Base-by-base conservation (phyloP, 2,329 filamentous ascomycete species). In the Zasmidium citrigriseum region DNA sequence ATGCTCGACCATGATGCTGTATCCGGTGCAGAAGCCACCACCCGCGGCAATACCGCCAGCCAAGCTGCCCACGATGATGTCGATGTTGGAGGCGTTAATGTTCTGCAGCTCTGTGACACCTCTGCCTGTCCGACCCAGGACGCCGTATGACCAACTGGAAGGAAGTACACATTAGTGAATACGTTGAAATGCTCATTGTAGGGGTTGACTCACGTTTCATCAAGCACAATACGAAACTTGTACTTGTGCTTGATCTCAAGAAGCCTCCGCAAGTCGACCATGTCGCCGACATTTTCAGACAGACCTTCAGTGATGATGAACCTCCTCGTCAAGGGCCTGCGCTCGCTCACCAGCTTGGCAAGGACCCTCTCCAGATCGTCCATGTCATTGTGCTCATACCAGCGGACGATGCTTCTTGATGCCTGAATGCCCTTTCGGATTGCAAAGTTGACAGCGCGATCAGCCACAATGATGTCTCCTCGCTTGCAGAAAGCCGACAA, bases 401-500 rank as follows among this genome's bases (percentile, higher is more conserved):
- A 99, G 59, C 87, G 84, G 63, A 99, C 90, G 57, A 85, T 93
- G 77, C 92, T 96, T 60, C 95, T 84, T 24, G 90, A 95, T 56
- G 96, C 91, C 78, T 98, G 91, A 11, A 99, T 84, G 34, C 95
- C 95, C 76, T 96, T 96, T 55, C 93, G 89, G 67, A 97, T 93
- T 10, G 93, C 87, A 78, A 90, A 97, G 74, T 96, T 98, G 73
- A 93, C 89, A 29, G 91, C 91, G 64, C 89, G 89, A 77, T 99
- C 95, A 44, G 92, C 95, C 54, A 99, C 91, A 68, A 99, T 98
- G 71, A 98, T 90, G 74, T 99, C 95, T 50, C 95, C 95, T 67
- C 95, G 85, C 80, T 99, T 99, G 73, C 90, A 96, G 73, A 99
- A 99, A 1, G 93, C 89, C 0, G 95, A 93, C 61, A 99, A 96